Conservation (phyloP, 164 flowering plant species). For the Magnolia sinica region DNA sequence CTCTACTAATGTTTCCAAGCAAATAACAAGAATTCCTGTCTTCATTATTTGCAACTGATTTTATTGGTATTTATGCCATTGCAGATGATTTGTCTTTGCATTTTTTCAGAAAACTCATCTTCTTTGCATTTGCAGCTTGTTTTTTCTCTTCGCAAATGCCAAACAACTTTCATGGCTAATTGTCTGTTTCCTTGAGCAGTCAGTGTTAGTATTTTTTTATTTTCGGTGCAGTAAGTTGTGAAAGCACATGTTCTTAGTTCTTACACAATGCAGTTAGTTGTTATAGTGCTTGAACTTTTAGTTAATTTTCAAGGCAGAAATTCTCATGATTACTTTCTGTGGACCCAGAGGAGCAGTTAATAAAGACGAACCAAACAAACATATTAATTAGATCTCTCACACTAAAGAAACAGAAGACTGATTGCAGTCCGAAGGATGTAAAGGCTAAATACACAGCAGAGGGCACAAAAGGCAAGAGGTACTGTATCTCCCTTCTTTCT, state of each 20-base stretch:
- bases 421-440: slow-evolving; percentile 45
- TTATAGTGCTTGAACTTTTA: background rate
- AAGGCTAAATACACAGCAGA: slow-evolving; percentile 42
- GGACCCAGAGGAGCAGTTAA: slow-evolving; percentile 63
- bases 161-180: background rate
- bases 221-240: too few species aligned
- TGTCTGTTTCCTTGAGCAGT: background rate
- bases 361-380: slow-evolving; percentile 79
- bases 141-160: too few species aligned
- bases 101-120: too few species aligned
- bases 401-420: slow-evolving; percentile 55
- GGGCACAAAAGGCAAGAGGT: slow-evolving; percentile 73
- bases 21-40: too few species aligned
- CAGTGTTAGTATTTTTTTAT: background rate
- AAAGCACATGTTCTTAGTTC: background rate
- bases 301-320: background rate
- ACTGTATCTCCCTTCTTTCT: slow-evolving; percentile 7
- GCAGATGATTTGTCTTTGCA: too few species aligned
- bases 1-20: too few species aligned
- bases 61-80: too few species aligned
- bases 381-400: slow-evolving; percentile 85
- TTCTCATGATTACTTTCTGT: slow-evolving; percentile 1
- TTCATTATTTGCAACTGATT: too few species aligned
- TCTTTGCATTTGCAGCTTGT: too few species aligned
- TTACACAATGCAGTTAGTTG: background rate